Evolutionary conservation across 2,329 filamentous ascomycete species (phyloP), one percentile per base, ranked within the genome.

Genomic region (Pezicula neosporulosa): DNA sequence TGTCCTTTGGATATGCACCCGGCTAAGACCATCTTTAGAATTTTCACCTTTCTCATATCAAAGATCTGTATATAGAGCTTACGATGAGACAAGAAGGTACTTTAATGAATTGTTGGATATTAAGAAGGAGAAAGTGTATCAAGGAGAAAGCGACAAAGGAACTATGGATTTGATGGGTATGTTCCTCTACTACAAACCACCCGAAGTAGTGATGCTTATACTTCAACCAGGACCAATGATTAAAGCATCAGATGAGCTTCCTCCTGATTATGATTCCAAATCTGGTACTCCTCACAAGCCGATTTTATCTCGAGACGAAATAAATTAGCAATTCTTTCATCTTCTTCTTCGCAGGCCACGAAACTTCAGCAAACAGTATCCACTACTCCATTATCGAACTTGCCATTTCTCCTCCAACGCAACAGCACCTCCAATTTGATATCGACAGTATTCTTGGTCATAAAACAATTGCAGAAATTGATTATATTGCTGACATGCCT

Each of bases 101-200:
- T 77, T 80, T 71, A 66, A 71, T 3, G 75, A 78, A 50, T 69
- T 81, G 42, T 74, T 76, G 52, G 66, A 75, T 24, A 35, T 54
- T 21, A 63, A 59, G 39, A 58, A 55, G 38, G 49, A 59, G 28
- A 53, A 59, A 28, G 53, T 63, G 7, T 39, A 51, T 6, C 45
- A 47, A 4, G 61, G 60, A 19, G 58, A 62, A 50, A 45, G 36
- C 12, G 59, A 60, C 12, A 49, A 55, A 24, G 52, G 49, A 12
- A 59, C 59, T 1, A 63, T 63, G 60, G 60, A 63, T 49, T 42
- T 63, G 3, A 47, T 64, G 30, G 57, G 59, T 60, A 49, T 6
- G n/a, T 27, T 24, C 24, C 16, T 16, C n/a, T 36, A 5, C 13
- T 48, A 13, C 36, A 30, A 43, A 28, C 16, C 19, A 13, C 36